phyloP scores from a whole-genome alignment of 1,284 basidiomycete species.

The Mycosarcoma mackinlayi region DNA sequence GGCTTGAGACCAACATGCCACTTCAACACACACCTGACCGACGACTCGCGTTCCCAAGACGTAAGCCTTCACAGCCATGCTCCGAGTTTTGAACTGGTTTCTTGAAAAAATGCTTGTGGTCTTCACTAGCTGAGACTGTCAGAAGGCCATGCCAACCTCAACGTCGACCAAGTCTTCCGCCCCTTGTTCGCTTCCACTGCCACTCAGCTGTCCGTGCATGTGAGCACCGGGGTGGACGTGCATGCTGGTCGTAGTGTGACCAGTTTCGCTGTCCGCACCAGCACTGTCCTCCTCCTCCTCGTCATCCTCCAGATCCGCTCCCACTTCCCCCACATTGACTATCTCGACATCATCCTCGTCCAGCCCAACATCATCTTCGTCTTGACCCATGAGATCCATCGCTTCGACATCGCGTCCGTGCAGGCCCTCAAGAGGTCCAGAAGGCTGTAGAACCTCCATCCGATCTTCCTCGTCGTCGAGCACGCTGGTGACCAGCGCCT shows the following conservation, averaged over 20 bases:
- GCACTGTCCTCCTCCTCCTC: constrained; percentile 13
- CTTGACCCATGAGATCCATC: constrained; percentile 18
- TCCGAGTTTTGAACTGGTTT: not conserved
- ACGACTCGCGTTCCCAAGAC: too few species aligned
- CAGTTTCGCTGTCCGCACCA: constrained; percentile 13
- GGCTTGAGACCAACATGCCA: too few species aligned
- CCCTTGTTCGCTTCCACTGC: constrained; percentile 4
- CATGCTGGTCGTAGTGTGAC: constrained; percentile 6
- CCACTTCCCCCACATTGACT: not conserved
- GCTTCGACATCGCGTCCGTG: constrained; percentile 5
- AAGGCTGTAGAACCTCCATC: constrained; percentile 20
- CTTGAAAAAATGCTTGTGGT: constrained; percentile 6
- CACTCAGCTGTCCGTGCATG: not conserved
- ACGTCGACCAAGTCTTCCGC: constrained; percentile 1
- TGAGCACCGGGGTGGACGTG: not conserved
- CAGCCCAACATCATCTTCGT: constrained; percentile 30
- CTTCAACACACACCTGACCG: too few species aligned
- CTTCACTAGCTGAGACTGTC: not conserved
- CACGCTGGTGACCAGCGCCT: constrained; percentile 38
- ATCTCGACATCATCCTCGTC: constrained; percentile 19
- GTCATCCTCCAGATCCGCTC: constrained; percentile 2
- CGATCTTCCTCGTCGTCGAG: constrained; percentile 51
- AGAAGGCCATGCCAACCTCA: constrained; percentile 25
- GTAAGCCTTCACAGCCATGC: too few species aligned
- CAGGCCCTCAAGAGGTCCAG: constrained; percentile 20